Evolutionary conservation across 495 filamentous ascomycete genomes (phyloP).

Genomic region (Tetracladium marchalianum): DNA sequence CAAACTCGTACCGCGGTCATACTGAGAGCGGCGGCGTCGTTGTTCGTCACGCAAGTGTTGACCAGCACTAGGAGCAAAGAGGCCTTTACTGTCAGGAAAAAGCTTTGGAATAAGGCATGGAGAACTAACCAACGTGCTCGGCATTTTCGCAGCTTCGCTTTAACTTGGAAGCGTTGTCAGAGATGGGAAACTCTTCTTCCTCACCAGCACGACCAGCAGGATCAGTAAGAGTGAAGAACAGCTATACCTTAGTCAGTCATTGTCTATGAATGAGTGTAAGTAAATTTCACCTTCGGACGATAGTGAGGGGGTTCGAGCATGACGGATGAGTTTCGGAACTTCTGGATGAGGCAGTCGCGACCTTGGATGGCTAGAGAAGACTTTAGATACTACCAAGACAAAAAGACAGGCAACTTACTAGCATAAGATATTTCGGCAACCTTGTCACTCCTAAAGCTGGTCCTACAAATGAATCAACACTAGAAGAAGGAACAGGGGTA

Average conservation of each 20-base stretch:
- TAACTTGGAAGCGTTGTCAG: conserved; percentile 79
- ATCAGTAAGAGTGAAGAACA: conserved; percentile 16
- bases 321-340: conserved; percentile 92
- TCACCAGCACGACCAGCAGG: conserved; percentile 24
- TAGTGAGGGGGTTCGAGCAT: conserved; percentile 77
- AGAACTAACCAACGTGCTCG: conserved; percentile 64
- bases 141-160: conserved; percentile 77
- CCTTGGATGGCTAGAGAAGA: conserved; percentile 70
- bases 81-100: conserved; percentile 31
- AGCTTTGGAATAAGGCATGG: not conserved
- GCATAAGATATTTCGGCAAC: conserved; percentile 88
- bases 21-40: conserved; percentile 66
- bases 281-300: conserved; percentile 62
- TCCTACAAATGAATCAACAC: conserved; percentile 36
- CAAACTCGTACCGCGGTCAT: conserved; percentile 58
- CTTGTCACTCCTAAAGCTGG: conserved; percentile 75
- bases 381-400: not conserved
- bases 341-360: conserved; percentile 77
- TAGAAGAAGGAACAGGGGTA: not conserved
- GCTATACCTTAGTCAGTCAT: conserved; percentile 1
- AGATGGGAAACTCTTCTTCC: conserved; percentile 64
- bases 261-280: not conserved
- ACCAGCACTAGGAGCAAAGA: conserved; percentile 63
- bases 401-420: conserved; percentile 44
- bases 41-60: conserved; percentile 68